Evolutionary conservation across 2,329 filamentous ascomycete species (phyloP), one percentile per base, ranked within the genome.

Genomic region (Hypoxylon sp.): DNA sequence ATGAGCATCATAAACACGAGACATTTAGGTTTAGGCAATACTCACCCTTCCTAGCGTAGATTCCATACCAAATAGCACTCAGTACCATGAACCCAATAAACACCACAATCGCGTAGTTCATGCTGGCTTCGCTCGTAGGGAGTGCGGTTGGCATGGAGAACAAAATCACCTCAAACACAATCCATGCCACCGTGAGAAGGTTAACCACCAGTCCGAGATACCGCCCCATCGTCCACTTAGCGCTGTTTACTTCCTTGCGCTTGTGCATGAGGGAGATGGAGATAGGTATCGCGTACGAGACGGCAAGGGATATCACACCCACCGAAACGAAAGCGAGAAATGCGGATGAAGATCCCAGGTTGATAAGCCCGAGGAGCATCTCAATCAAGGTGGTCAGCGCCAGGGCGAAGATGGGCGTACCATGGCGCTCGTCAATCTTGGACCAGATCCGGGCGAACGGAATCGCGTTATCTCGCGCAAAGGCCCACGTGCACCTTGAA

Each of bases 401-500:
- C 67, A 84, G 78, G 15, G 80, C 80, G 65, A 77, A 81, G 52
- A 84, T 71, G 0, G 81, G 81, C 1, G 81, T 75, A 37, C 79
- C 79, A 16, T 81, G 73, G 37, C 74, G 75, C 20, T 68, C 61
- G 66, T 82, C 78, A 51, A 83, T 73, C n/a, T 69, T 68, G 41
- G 75, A 75, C 77, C 79, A 83, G n/a, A 73, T 47, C 3, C 65
- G 59, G 4, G 76, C 77, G 5, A 79, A 69, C 2, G 81, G 81
- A 34, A 84, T 79, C 31, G 79, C 80, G 29, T 77, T 76, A 60
- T 84, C 81, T 53, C 81, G 77, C 25, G 81, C 82, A 58, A 88
- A 86, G 5, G 84, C 85, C 73, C 86, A 82, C 1, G 82, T 86
- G 67, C 83, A 86, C 26, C 86, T 80, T 26, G 83, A 87, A 0